Evolutionary conservation across 192 early-diverging fungal genomes (phyloP).

Genomic region (Coemansia brasiliensis): DNA sequence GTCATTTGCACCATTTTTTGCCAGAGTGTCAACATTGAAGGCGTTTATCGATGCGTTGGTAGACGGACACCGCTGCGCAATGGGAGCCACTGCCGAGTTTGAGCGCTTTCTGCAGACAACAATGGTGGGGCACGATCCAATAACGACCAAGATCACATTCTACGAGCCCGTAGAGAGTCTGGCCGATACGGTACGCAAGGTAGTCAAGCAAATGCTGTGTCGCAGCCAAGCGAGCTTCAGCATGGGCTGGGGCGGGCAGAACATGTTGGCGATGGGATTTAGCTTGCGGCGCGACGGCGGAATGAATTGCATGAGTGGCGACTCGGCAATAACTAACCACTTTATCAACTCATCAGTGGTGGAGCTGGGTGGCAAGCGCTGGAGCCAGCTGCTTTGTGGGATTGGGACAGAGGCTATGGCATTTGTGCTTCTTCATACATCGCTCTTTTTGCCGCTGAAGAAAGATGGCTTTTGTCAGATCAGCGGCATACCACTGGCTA

Average conservation of each 20-base stretch:
- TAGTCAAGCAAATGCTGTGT: slow-evolving; percentile 24
- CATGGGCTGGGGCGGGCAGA: slow-evolving; percentile 4
- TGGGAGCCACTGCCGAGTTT: slow-evolving; percentile 12
- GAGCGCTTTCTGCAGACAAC: slow-evolving; percentile 30
- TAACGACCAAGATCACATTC: slow-evolving; percentile 4
- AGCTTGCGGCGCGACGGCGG: slow-evolving; percentile 14
- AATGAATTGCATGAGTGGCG: slow-evolving; percentile 30
- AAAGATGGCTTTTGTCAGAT: slow-evolving; percentile 38
- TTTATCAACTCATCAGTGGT: slow-evolving; percentile 42
- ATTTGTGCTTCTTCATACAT: slow-evolving; percentile 25
- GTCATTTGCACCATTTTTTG: slow-evolving; percentile 13
- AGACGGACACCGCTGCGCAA: slow-evolving; percentile 11
- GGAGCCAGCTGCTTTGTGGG: slow-evolving; percentile 29
- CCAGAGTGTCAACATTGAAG: slow-evolving; percentile 25
- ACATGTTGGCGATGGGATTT: slow-evolving; percentile 42
- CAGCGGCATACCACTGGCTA: slow-evolving; percentile 29
- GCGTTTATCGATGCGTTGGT: slow-evolving; percentile 42
- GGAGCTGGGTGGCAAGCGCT: slow-evolving; percentile 27
- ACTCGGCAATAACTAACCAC: slow-evolving; percentile 21
- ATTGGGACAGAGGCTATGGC: slow-evolving; percentile 36
- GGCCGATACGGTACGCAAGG: slow-evolving; percentile 27
- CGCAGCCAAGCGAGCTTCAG: slow-evolving; percentile 1
- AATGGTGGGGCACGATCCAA: slow-evolving; percentile 31
- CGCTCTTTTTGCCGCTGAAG: slow-evolving; percentile 36
- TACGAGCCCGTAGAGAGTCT: slow-evolving; percentile 35